Base-by-base conservation (phyloP, 2,329 filamentous ascomycete genomes). In the Didymella glomerata region DNA sequence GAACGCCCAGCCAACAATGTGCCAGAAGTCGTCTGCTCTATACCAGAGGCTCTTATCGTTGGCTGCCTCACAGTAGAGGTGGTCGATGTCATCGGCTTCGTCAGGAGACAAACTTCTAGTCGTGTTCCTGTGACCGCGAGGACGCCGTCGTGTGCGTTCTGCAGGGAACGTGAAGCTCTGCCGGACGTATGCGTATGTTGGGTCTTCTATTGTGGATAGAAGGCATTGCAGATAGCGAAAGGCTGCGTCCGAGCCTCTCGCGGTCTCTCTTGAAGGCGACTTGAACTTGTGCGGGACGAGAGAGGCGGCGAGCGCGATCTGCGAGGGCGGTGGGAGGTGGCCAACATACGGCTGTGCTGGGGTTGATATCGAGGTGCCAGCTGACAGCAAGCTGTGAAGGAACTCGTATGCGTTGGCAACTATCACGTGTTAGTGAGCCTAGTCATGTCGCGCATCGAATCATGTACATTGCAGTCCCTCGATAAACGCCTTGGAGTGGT, bases 1-100 rank as follows among this genome's bases (percentile, higher is more conserved):
- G 75, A 98, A 93, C 0, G 91, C 90, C 95, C 95, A 98, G 3
- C 94, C 95, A 0, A 95, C 84, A 0, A 91, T 86, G 41, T 88
- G 85, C 92, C 95, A 99, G 69, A 98, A 96, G 72, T 96, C 92
- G 61, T 91, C 88, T 0, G 90, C 91, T n/a, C 86, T 85, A 16
- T 80, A 80, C 86, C 91, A 97, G 1, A 97, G 63, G 28, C 90
- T 89, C 42, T 87, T 83, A 14, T 84, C 80, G 49, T 86, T 85
- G 1, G 89, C 88, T 10, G 80, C 84, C 0, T 81, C 80, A 2
- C 85, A 83, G 1, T 57, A 62, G 27, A 75, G 64, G 14, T 62
- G 66, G 45, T 75, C 69, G 40, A 83, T 79, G 16, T 78, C 79
- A 20, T 77, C 73, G 22, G 78, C 78, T 7, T 71, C 65, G 9